phyloP scores from a whole-genome alignment of 768 basidiomycete species.

The Chiua virens region DNA sequence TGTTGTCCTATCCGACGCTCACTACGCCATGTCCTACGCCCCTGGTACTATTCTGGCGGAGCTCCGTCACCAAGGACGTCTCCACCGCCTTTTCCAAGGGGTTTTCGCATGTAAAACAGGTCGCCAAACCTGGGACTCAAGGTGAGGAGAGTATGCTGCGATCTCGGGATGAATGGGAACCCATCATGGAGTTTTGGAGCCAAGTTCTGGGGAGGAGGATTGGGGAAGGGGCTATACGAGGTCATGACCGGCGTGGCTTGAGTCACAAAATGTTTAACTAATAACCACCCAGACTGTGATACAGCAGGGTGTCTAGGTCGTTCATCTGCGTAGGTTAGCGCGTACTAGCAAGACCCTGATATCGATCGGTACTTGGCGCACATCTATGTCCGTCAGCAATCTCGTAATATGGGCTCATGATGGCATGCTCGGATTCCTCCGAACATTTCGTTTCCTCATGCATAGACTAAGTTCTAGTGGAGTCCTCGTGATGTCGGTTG shows the following conservation, averaged over 20 bases:
- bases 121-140: constrained; percentile 37
- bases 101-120: constrained; percentile 50
- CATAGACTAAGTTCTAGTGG: too few species aligned
- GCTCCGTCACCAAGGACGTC: constrained; percentile 43
- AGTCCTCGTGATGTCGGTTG: too few species aligned
- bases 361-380: too few species aligned
- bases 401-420: too few species aligned
- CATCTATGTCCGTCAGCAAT: too few species aligned
- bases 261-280: neutral
- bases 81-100: constrained; percentile 60
- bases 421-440: too few species aligned
- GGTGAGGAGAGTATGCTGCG: constrained; percentile 67
- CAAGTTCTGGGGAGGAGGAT: constrained; percentile 56
- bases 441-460: too few species aligned
- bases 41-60: constrained; percentile 57
- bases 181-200: constrained; percentile 88
- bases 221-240: constrained; percentile 64
- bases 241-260: constrained; percentile 46
- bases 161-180: constrained; percentile 75
- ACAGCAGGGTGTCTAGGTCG: too few species aligned
- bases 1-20: constrained; percentile 76
- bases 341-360: too few species aligned
- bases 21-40: constrained; percentile 56
- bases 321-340: too few species aligned
- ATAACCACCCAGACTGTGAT: too few species aligned